A percentile compares a stretch with the other conserved stretches of the same genome.
phyloP scores from a whole-genome alignment of 371 early-diverging fungal species.

The Batkoa obscura region DNA sequence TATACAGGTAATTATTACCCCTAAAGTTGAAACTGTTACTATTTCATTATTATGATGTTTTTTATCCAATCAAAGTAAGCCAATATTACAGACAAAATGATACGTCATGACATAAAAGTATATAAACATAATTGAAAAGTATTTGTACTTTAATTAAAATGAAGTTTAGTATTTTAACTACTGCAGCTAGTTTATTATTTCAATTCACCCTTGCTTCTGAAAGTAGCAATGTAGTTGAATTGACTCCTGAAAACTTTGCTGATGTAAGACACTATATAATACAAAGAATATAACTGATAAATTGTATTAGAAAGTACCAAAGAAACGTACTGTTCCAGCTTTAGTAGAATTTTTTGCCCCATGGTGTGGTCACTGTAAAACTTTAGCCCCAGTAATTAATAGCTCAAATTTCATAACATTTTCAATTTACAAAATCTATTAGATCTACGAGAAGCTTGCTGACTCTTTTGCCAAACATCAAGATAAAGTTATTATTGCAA shows the following conservation, averaged over 20 bases:
- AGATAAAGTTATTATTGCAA: slow-evolving; percentile 64
- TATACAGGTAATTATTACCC: too few relatives aligned
- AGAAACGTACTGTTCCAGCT: slow-evolving; percentile 1
- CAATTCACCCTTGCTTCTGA: not conserved
- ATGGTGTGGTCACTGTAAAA: slow-evolving; percentile 79
- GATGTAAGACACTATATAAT: not conserved
- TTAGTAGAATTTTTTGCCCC: slow-evolving; percentile 73
- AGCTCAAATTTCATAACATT: not conserved
- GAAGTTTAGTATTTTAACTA: too few relatives aligned
- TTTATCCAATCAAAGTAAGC: too few relatives aligned
- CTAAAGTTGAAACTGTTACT: too few relatives aligned
- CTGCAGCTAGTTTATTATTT: too few relatives aligned
- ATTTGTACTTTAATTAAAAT: too few relatives aligned
- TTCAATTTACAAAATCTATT: not conserved
- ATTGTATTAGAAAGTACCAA: not conserved
- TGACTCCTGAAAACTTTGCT: not conserved
- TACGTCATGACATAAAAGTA: too few relatives aligned
- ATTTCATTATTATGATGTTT: too few relatives aligned
- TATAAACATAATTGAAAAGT: too few relatives aligned
- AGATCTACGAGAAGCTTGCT: slow-evolving; percentile 59
- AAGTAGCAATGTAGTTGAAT: not conserved
- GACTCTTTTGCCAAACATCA: slow-evolving; percentile 44
- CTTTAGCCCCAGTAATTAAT: slow-evolving; percentile 46
- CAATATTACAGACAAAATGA: too few relatives aligned
- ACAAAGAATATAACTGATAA: not conserved